A percentile compares a stretch with the other conserved stretches of the same genome.
Evolutionary conservation across 139 green algal genomes (phyloP).

Genomic region (Chlamydomonas sp.): DNA sequence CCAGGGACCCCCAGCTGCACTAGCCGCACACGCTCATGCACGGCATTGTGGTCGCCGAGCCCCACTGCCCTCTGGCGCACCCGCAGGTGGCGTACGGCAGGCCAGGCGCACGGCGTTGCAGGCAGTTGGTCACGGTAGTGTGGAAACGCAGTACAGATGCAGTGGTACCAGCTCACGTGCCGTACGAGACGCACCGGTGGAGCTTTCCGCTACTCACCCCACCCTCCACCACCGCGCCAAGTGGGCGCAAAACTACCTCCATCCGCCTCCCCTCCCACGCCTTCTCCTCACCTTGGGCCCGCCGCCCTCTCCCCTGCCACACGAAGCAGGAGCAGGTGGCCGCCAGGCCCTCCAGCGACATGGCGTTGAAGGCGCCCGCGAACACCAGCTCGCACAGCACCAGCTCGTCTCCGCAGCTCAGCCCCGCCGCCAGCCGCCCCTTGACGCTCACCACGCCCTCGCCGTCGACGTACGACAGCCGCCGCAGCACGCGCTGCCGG

Average conservation of each 20-base stretch:
- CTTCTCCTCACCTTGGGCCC: conserved; percentile 35
- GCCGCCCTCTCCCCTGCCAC: conserved; percentile 65
- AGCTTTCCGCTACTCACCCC: neutral
- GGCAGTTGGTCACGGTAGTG: too few species aligned
- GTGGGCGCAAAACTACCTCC: neutral
- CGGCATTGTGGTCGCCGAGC: too few species aligned
- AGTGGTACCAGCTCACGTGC: too few species aligned
- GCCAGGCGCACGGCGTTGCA: too few species aligned
- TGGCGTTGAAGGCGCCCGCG: too few species aligned
- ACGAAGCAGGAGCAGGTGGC: conserved; percentile 81
- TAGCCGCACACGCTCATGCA: too few species aligned
- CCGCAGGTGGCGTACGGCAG: too few species aligned
- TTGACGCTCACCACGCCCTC: conserved; percentile 76
- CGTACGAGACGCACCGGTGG: too few species aligned
- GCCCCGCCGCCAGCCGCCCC: conserved; percentile 53
- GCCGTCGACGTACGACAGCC: conserved; percentile 65
- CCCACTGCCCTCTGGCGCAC: too few species aligned
- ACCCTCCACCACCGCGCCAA: neutral
- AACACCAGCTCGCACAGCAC: conserved; percentile 86
- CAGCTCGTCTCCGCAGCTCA: conserved; percentile 77
- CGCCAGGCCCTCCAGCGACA: conserved; percentile 68
- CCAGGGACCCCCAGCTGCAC: too few species aligned
- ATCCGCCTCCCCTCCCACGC: neutral
- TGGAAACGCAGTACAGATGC: too few species aligned
- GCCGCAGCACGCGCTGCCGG: conserved; percentile 68